Evolutionary conservation across 2,329 filamentous ascomycete species (phyloP).

Genomic region (Ramularia collo-cygni): DNA sequence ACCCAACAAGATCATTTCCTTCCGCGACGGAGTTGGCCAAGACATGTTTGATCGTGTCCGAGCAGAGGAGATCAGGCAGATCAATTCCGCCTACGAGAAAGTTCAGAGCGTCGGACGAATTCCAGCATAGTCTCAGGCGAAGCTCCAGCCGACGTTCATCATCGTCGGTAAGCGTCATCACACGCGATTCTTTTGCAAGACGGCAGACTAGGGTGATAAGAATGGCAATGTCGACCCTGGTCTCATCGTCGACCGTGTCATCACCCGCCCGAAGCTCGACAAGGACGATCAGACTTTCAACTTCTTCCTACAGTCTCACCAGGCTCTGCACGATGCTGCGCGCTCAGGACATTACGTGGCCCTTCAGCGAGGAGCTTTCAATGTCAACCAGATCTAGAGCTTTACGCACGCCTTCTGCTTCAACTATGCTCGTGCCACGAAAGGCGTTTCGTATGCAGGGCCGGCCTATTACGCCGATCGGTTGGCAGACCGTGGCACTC

Average conservation of each 20-base stretch:
- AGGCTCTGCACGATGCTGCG: constrained; percentile 27
- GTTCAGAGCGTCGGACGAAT: constrained; percentile 6
- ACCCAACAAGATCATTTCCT: constrained; percentile 24
- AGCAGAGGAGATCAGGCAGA: constrained; percentile 3
- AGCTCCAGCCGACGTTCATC: constrained; percentile 11
- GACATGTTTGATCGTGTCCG: constrained; percentile 21
- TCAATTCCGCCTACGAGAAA: constrained; percentile 2
- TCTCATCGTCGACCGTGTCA: constrained; percentile 25
- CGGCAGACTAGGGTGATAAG: constrained; percentile 2
- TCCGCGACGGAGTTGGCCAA: constrained; percentile 33
- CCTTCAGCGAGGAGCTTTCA: constrained; percentile 21
- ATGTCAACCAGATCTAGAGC: constrained; percentile 16
- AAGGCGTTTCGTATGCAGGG: constrained; percentile 30
- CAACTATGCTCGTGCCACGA: constrained; percentile 28
- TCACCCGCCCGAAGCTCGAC: constrained; percentile 18
- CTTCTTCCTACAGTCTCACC: constrained; percentile 33
- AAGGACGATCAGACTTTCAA: constrained; percentile 21
- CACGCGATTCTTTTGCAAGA: constrained; percentile 33
- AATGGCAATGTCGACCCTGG: constrained; percentile 25
- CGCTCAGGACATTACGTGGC: constrained; percentile 30
- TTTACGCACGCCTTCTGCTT: constrained; percentile 30
- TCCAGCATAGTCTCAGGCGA: constrained; percentile 34
- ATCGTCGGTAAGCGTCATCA: constrained; percentile 37
- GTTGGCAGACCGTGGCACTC: constrained; percentile 33
- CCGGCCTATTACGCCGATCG: constrained; percentile 36